Conservation (phyloP, 192 early-diverging fungal species). For the Linnemannia schmuckeri region DNA sequence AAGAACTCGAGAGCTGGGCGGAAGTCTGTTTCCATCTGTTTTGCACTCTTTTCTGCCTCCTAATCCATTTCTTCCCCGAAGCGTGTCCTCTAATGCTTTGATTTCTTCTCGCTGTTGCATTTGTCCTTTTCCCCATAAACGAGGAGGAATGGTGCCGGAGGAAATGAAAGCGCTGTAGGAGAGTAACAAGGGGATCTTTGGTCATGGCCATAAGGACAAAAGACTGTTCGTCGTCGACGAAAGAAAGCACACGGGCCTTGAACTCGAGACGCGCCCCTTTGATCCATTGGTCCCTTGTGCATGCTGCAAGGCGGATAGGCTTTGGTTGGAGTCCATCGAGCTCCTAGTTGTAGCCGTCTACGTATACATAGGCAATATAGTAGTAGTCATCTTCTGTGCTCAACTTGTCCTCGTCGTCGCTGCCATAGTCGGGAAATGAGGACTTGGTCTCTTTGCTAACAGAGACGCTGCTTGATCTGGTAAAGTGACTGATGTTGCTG, state of each 20-base stretch:
- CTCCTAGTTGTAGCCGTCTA: constrained; percentile 19
- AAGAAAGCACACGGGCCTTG: not conserved
- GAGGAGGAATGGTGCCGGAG: not conserved
- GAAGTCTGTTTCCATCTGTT: not conserved
- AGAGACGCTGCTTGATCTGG: not conserved
- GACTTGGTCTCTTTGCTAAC: not conserved
- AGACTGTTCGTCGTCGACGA: not conserved
- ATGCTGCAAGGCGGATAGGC: not conserved
- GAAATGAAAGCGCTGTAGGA: not conserved
- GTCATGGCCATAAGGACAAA: constrained; percentile 22
- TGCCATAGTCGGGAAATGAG: not conserved
- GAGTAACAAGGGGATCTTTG: not conserved
- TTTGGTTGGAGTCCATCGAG: constrained; percentile 20
- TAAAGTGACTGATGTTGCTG: not conserved
- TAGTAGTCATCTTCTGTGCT: not conserved
- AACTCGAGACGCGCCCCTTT: not conserved
- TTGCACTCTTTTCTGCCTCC: not conserved
- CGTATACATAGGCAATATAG: constrained; percentile 12
- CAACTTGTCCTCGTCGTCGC: not conserved
- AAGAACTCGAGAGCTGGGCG: not conserved
- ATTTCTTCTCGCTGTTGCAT: not conserved
- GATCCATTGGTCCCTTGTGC: constrained; percentile 6
- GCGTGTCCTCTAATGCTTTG: not conserved
- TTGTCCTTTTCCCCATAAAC: not conserved
- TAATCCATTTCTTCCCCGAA: not conserved